Evolutionary conservation across 768 basidiomycete genomes (phyloP), one percentile per base, ranked within the genome.

Genomic region (Wakefieldia striispora): DNA sequence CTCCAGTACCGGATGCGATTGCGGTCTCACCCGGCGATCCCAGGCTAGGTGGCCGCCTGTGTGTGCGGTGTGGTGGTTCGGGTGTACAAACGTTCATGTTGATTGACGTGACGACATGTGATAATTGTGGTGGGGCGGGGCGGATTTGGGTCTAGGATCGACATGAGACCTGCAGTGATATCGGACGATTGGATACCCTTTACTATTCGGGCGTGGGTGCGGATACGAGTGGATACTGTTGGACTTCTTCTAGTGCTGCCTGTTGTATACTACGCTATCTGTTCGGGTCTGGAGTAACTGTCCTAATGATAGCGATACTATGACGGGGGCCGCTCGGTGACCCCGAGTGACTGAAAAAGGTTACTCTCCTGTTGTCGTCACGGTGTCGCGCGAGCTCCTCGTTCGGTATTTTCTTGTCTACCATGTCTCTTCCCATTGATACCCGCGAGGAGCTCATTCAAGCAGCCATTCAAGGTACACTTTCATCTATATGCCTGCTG

Each of bases 11-110:
- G 0, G 65, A 75, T 16, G 65, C 80, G 13, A 54, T 76, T 1
- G 72, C 84, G 3, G 61, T 85, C 45, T 52, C 51, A 0, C 78
- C 89, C 0, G 89, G 89, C 3, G 89, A 91, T 63, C 73, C 83
- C 19, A 66, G 88, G 40, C 67, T 91, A 9, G 89, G 88, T 3
- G 89, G 90, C 0, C 56, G 67, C 38, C 45, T 76, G 55, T 91
- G 90, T 64, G 80, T 75, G 79, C 69, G 75, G 20, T 91, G 89
- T 60, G 68, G 72, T 29, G 90, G 90, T 3, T 62, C 67, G 19
- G 88, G 87, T 4, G 67, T 56, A 31, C 61, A 77, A 29, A 71
- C 72, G 21, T 69, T 82, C 44, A 65, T 87, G 39, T 53, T 87
- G 4, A 74, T 88, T 40, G 82, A 85, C 49, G 61, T 70, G 53